Conservation (phyloP, 495 filamentous ascomycete species). For the Glonium stellatum region DNA sequence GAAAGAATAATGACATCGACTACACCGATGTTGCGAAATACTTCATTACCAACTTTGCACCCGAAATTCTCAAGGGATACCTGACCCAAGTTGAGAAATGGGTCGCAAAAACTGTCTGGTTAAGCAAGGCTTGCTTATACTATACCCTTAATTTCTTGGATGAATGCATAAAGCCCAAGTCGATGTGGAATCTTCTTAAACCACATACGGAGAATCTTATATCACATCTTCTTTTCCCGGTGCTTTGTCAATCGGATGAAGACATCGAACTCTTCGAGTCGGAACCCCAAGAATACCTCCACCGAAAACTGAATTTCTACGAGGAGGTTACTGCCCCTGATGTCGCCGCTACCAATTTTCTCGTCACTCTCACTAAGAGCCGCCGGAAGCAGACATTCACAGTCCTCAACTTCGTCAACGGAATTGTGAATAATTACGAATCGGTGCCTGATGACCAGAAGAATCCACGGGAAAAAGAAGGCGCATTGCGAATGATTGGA, state of each 20-base stretch:
- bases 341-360: slow-evolving; percentile 92
- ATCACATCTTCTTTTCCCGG: slow-evolving; percentile 88
- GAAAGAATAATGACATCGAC: slow-evolving; percentile 60
- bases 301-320: slow-evolving; percentile 94
- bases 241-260: slow-evolving; percentile 86
- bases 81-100: slow-evolving; percentile 91
- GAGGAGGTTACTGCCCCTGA: slow-evolving; percentile 95
- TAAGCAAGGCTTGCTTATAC: slow-evolving; percentile 86
- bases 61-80: slow-evolving; percentile 90
- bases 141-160: slow-evolving; percentile 91
- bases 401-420: slow-evolving; percentile 87
- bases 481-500: slow-evolving; percentile 93
- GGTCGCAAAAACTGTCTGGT: slow-evolving; percentile 89
- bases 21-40: slow-evolving; percentile 75
- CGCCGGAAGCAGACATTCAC: slow-evolving; percentile 93
- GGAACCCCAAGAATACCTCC: slow-evolving; percentile 92
- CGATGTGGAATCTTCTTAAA: slow-evolving; percentile 90
- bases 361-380: slow-evolving; percentile 88
- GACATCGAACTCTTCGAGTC: slow-evolving; percentile 90
- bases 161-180: slow-evolving; percentile 94
- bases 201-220: slow-evolving; percentile 88
- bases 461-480: slow-evolving; percentile 90
- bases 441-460: slow-evolving; percentile 75
- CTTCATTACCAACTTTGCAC: slow-evolving; percentile 86
- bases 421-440: slow-evolving; percentile 85